Evolutionary conservation across 1,284 basidiomycete species (phyloP).

Genomic region (Sporisorium sorghi): DNA sequence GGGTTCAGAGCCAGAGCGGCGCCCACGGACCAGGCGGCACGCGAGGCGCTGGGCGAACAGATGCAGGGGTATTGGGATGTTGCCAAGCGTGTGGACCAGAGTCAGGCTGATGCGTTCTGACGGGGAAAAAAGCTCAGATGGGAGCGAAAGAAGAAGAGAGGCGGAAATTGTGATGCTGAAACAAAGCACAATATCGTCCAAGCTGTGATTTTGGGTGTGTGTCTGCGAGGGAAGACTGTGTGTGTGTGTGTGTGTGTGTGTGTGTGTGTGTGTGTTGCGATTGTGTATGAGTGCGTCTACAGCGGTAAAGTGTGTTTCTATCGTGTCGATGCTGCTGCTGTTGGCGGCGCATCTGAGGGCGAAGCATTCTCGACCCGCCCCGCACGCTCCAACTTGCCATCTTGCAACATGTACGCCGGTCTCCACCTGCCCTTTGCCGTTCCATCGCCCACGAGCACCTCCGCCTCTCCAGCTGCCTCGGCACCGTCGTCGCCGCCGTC

Average conservation of each 20-base stretch:
- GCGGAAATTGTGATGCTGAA: no score
- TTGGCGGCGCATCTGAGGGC: not conserved
- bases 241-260: not conserved
- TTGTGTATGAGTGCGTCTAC: not conserved
- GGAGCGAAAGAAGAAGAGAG: no score
- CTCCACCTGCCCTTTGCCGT: conserved; percentile 70
- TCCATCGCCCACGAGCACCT: conserved; percentile 26
- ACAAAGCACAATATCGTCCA: no score
- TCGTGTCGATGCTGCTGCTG: not conserved
- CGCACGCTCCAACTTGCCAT: conserved; percentile 80
- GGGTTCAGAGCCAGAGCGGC: conserved; percentile 77
- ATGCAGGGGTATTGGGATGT: conserved; percentile 92
- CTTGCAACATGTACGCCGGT: conserved; percentile 83
- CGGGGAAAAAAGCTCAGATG: no score
- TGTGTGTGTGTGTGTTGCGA: not conserved
- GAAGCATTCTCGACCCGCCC: conserved; percentile 67
- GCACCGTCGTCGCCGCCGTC: conserved; percentile 23
- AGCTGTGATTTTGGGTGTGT: no score
- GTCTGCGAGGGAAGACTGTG: no score
- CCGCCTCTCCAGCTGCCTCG: conserved; percentile 4
- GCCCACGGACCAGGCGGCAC: conserved; percentile 84
- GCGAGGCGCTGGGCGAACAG: conserved; percentile 84
- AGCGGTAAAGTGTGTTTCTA: conserved; percentile 1
- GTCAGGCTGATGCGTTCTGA: conserved; percentile 16
- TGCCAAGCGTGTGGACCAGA: conserved; percentile 74